phyloP scores from a whole-genome alignment of 495 filamentous ascomycete species.

The Penicillium dipodomyicola region DNA sequence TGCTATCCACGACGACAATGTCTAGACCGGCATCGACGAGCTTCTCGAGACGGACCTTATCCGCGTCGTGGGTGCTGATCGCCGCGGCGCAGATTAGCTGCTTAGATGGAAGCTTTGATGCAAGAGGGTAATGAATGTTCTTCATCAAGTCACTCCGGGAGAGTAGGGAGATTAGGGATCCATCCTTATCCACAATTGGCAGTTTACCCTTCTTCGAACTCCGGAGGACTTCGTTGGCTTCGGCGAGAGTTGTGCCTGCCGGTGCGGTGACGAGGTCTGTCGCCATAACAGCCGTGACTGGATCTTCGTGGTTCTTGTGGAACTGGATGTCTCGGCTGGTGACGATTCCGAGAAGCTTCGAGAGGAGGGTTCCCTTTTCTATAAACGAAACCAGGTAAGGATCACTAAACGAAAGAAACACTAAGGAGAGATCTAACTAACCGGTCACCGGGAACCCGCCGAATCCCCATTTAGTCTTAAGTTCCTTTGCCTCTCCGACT shows the following conservation, averaged over 20 bases:
- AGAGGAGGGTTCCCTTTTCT: slow-evolving; percentile 91
- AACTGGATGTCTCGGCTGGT: slow-evolving; percentile 98
- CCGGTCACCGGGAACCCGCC: slow-evolving; percentile 98
- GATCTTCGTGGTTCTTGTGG: slow-evolving; percentile 66
- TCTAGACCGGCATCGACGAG: slow-evolving; percentile 96
- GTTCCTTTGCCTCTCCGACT: slow-evolving; percentile 82
- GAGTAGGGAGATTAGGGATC: slow-evolving; percentile 89
- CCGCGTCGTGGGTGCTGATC: slow-evolving; percentile 89
- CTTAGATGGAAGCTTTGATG: slow-evolving; percentile 97
- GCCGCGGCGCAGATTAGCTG: slow-evolving; percentile 94
- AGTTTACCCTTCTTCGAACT: slow-evolving; percentile 99
- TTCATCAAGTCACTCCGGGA: slow-evolving; percentile 97
- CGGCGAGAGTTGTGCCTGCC: slow-evolving; percentile 75
- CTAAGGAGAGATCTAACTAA: too few relatives aligned
- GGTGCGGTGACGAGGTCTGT: slow-evolving; percentile 91
- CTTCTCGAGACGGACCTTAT: slow-evolving; percentile 77
- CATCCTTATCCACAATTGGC: slow-evolving; percentile 83
- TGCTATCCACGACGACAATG: slow-evolving; percentile 91
- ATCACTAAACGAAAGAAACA: too few relatives aligned
- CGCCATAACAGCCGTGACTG: slow-evolving; percentile 90
- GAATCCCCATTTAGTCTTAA: slow-evolving; percentile 98
- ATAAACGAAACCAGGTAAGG: slow-evolving; percentile 66
- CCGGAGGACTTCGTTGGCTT: slow-evolving; percentile 91
- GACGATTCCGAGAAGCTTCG: slow-evolving; percentile 93
- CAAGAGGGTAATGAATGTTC: slow-evolving; percentile 94